These are phyloP conservation scores for Blastomyces percursus DNA, from an alignment of 2,329 filamentous ascomycete species.

Conservation along the genomic window DNA sequence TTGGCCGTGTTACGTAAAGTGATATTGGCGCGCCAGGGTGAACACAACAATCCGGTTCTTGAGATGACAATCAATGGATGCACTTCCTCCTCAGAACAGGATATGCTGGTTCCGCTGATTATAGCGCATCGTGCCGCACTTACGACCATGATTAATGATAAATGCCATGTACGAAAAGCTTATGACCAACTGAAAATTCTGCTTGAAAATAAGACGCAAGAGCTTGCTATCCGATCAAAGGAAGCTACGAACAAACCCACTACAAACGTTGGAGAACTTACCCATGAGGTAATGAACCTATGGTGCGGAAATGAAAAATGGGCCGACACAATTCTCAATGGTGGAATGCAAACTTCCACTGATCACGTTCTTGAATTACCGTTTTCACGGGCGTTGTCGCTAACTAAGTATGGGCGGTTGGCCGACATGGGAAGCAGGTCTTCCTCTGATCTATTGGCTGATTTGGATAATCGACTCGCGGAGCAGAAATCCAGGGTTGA, in stretches of 20 bases:
- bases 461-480: constrained; percentile 57
- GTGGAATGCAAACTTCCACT: constrained; percentile 46
- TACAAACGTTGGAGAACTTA: constrained; percentile 30
- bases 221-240: constrained; percentile 35
- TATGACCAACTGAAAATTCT: constrained; percentile 56
- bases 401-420: constrained; percentile 48
- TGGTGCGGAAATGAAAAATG: constrained; percentile 71
- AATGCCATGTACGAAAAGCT: constrained; percentile 46
- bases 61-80: constrained; percentile 39
- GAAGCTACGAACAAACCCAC: constrained; percentile 20
- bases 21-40: constrained; percentile 26
- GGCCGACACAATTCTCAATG: constrained; percentile 59
- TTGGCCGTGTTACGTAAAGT: constrained; percentile 66
- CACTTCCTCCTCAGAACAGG: constrained; percentile 25
- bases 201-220: constrained; percentile 51
- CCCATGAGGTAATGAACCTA: constrained; percentile 53
- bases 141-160: constrained; percentile 46
- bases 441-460: constrained; percentile 43
- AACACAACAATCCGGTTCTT: constrained; percentile 3
- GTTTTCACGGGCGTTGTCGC: constrained; percentile 62
- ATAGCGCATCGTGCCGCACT: constrained; percentile 63
- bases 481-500: constrained; percentile 57
- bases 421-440: constrained; percentile 29
- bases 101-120: constrained; percentile 51
- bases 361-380: constrained; percentile 55